Evolutionary conservation across 108 stramenopile species (phyloP), one percentile per base, ranked within the genome.

Genomic region (Cyclostephanos invisitatus): DNA sequence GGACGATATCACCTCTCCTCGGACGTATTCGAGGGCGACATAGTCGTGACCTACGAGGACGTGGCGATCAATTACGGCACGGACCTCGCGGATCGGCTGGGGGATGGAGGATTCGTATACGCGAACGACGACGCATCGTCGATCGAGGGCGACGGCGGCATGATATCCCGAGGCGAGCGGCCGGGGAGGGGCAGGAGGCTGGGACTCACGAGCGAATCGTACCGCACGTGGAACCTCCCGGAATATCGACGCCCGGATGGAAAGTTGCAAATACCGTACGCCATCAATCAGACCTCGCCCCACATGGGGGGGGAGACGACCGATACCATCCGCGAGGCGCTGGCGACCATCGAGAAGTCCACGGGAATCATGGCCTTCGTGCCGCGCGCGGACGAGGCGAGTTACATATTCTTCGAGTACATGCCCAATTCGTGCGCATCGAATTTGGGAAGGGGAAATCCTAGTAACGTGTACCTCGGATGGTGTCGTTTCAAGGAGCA

Each of bases 341-440:
- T 79, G 3, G n/a, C 32, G 8, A 59, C 72, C 55, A 79, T 79
- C 44, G 78, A 72, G 59, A 38, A 72, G 48, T 55, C 38, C 35
- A 68, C 78, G 6, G 71, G 71, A n/a, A 67, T 79, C 21, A 49
- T 79, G 3, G 48, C 62, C 62, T 79, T 79, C 53, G 44, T 67
- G 12, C 58, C 62, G 14, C 55, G 61, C 4, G 55, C 66, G 14
- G 54, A 46, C 36, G 60, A 68, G 38, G 2, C 18, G 20, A 61
- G 68, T n/a, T 79, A 79, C 53, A 79, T 79, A 18, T 72, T 59
- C 67, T 75, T 75, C 42, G 44, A 58, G 21, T 55, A 75, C 42
- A 35, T 68, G 46, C 18, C 36, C 10, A 63, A 46, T 22, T 29
- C 27, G 14, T 79, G 78, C 42, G 71, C 71, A 7, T 24, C 78